Evolutionary conservation across 1,284 basidiomycete species (phyloP).

Genomic region (Ceratobasidium sp.): DNA sequence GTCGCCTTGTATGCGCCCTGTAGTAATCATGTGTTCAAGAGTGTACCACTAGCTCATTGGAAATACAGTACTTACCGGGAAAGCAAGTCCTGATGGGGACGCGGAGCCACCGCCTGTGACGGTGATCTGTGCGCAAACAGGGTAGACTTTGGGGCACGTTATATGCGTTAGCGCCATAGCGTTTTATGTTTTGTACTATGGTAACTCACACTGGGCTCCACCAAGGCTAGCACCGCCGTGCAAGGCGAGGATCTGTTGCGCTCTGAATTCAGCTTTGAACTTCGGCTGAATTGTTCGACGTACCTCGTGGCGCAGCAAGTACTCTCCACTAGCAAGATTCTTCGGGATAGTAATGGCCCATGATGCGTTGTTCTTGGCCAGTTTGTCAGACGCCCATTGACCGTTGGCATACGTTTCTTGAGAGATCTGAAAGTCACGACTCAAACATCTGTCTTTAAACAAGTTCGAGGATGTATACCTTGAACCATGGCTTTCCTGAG

Average conservation of each 20-base stretch:
- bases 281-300: background rate
- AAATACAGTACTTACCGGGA: slow-evolving; percentile 7
- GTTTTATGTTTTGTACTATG: background rate
- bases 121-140: slow-evolving; percentile 45
- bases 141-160: slow-evolving; percentile 19
- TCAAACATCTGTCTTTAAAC: too few species aligned
- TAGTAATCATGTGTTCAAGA: background rate
- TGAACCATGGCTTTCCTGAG: slow-evolving; percentile 42
- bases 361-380: slow-evolving; percentile 43
- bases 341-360: slow-evolving; percentile 44
- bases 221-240: slow-evolving; percentile 35
- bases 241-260: slow-evolving; percentile 35
- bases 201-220: slow-evolving; percentile 37
- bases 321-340: slow-evolving; percentile 40
- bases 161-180: background rate
- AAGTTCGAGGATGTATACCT: too few species aligned
- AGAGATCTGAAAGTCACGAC: too few species aligned
- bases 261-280: background rate
- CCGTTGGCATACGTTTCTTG: slow-evolving; percentile 44
- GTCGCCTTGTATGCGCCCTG: slow-evolving; percentile 44
- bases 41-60: background rate
- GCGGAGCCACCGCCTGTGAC: slow-evolving; percentile 43
- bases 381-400: slow-evolving; percentile 40
- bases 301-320: slow-evolving; percentile 36
- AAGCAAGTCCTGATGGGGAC: slow-evolving; percentile 42